Base-by-base conservation (phyloP, 2,329 filamentous ascomycete genomes). In the Colletotrichum tofieldiae region DNA sequence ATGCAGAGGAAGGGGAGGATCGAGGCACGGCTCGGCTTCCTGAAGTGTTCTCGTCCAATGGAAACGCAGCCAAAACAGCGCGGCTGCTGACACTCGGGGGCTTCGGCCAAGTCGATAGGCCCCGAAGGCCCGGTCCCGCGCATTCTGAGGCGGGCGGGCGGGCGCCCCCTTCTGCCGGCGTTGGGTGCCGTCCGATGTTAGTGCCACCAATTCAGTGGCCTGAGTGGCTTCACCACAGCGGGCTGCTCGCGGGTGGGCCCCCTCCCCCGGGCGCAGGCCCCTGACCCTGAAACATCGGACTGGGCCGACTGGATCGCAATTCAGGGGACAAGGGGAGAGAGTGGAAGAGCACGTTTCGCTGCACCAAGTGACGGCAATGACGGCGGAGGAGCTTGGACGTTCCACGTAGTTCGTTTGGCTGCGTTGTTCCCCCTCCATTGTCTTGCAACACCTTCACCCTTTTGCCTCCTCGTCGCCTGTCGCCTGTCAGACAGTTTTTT, bases 251-350 rank as follows among this genome's bases (percentile, higher is more conserved):
- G 29, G 59, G 8, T 29, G 52, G 52, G 52, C 9, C 29, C 14
- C 29, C 1, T 5, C 29, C 52, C 35, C 47, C n/a, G n/a, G 45
- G 43, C 43, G 59, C 45, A 29, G 49, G 69, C 69, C 69, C 69
- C 69, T 72, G 69, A 63, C 65, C 69, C 69, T 72, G 69, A 72
- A 72, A 72, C 69, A 72, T 72, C 69, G 69, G 69, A 72, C 69
- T 72, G 69, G 59, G 54, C 65, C 59, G 65, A 68, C 65, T 60
- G 61, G 41, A 58, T 58, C 51, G 47, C 35, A 51, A 37, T 68
- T 66, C 51, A 68, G 65, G 43, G 64, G 51, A 61, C 55, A 55
- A 65, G 49, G 63, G 52, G 55, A 29, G 55, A 29, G 52, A 41
- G 29, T n/a, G 26, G 23, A 41, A 64, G 67, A 67, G 67, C 67